Evolutionary conservation across 2,329 filamentous ascomycete species (phyloP), one percentile per base, ranked within the genome.

Genomic region (Xylaria sp.): DNA sequence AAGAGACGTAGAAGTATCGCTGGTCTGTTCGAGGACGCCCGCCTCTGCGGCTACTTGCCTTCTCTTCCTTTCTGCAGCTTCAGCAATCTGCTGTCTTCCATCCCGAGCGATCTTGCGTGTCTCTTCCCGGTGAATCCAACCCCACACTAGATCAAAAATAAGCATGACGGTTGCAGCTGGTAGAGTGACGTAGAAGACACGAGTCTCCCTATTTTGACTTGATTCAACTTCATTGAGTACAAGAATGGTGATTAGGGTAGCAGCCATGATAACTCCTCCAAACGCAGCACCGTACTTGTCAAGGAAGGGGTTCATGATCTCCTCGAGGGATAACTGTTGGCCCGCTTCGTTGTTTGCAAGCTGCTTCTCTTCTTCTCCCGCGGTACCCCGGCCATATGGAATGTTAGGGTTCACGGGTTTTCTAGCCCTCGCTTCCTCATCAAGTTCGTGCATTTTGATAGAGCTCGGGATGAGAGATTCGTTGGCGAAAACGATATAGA

Each of bases 291-390:
- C 85, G 2, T 79, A 77, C 65, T 86, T 89, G 70, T 92, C 89
- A 0, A 92, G 73, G 60, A 89, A 92, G 0, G 90, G 90, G 65
- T 92, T 90, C 83, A 92, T 85, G 68, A 92, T 90, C 69, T 92
- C 89, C 64, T 90, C 88, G 0, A 92, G 81, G 0, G 87, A 87
- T 0, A 89, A 75, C 0, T 84, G 74, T 64, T 88, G 83, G 3
- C 76, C 79, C 59, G 85, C 75, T 27, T 86, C 82, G 7, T 81
- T 76, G 29, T 81, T 77, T n/a, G 75, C 72, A 8, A 75, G 71
- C 8, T 73, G 67, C 4, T 79, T 76, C 7, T 85, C 83, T 52
- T 83, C 78, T 44, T 85, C 83, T 7, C 84, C 82, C 0, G 80
- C 78, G 2, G 74, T 79, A n/a, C 84, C 83, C 63, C 86, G 79